Percentiles rank a stretch among this genome's conserved stretches.
Conservation (phyloP, 1,284 basidiomycete species). For the Vanrija humicola region DNA sequence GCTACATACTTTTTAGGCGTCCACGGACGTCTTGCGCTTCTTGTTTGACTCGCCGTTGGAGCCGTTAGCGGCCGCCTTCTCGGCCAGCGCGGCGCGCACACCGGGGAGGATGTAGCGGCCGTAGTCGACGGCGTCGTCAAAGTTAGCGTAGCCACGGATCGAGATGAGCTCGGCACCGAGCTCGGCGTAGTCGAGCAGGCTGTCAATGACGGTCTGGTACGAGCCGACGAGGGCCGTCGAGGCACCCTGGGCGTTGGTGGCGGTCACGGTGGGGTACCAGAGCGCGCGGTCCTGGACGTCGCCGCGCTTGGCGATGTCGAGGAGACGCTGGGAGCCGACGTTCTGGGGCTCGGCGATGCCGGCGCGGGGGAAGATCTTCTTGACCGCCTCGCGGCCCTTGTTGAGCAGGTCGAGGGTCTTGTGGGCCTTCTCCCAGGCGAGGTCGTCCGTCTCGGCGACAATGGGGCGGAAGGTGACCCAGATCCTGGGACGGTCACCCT, state of each 20-base stretch:
- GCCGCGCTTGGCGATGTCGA: conserved; percentile 27
- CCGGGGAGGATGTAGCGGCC: conserved; percentile 31
- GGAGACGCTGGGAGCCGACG: conserved; percentile 28
- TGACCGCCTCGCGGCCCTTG: conserved; percentile 3
- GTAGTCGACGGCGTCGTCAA: conserved; percentile 30
- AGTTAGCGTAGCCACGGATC: conserved; percentile 32
- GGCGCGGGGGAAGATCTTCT: not conserved
- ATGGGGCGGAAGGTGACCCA: conserved; percentile 39
- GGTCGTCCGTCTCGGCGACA: conserved; percentile 33
- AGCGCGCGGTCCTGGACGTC: conserved; percentile 31
- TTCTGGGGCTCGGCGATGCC: conserved; percentile 13
- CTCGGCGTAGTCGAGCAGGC: conserved; percentile 29
- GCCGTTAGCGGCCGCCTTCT: no score
- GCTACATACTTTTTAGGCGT: not conserved
- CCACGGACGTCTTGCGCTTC: conserved; percentile 59
- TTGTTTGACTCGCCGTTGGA: conserved; percentile 52
- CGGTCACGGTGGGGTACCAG: conserved; percentile 34
- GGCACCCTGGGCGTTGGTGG: conserved; percentile 27
- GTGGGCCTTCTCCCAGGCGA: conserved; percentile 34
- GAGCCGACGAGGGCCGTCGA: conserved; percentile 32
- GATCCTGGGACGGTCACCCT: conserved; percentile 26
- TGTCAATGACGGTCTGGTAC: conserved; percentile 28
- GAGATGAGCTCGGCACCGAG: conserved; percentile 28
- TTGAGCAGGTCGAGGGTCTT: conserved; percentile 23
- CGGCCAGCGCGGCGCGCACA: conserved; percentile 4